phyloP scores from a whole-genome alignment of 2,329 filamentous ascomycete genomes.

The Hypoxylon sp. region DNA sequence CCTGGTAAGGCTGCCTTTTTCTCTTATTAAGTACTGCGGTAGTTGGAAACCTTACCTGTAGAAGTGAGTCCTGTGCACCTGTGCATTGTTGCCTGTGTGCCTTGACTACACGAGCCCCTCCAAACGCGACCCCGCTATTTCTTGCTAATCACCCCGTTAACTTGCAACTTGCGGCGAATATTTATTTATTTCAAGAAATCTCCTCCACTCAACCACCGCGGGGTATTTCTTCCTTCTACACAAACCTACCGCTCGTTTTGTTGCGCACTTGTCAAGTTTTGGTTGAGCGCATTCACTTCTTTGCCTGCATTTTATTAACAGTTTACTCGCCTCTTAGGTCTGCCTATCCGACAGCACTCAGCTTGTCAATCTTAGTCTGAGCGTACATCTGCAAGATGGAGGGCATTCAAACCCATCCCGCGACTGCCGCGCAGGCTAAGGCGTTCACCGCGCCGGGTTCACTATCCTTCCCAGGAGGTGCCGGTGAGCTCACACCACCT shows the following conservation, averaged over 20 bases:
- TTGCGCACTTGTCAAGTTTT: background rate
- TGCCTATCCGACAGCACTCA: constrained; percentile 26
- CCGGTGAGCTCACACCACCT: constrained; percentile 86
- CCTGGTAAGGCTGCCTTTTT: constrained; percentile 66
- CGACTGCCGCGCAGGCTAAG: constrained; percentile 93
- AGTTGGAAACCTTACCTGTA: constrained; percentile 4
- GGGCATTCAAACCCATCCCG: constrained; percentile 75
- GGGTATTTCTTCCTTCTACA: background rate
- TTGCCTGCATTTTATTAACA: background rate
- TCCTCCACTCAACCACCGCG: background rate
- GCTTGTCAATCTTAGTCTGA: constrained; percentile 18
- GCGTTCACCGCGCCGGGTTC: constrained; percentile 94
- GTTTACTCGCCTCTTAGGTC: background rate
- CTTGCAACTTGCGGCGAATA: background rate
- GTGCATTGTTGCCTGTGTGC: background rate
- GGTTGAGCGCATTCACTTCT: constrained; percentile 2
- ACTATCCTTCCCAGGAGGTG: constrained; percentile 89
- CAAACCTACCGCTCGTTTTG: background rate
- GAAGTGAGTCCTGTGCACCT: constrained; percentile 6
- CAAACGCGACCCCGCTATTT: background rate
- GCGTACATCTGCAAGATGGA: constrained; percentile 50
- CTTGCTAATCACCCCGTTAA: background rate
- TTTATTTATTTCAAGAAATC: background rate
- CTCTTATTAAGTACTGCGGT: constrained; percentile 5
- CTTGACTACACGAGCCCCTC: background rate